Evolutionary conservation across 257 asterid genomes (phyloP).

Genomic region (Ilex aquifolium): DNA sequence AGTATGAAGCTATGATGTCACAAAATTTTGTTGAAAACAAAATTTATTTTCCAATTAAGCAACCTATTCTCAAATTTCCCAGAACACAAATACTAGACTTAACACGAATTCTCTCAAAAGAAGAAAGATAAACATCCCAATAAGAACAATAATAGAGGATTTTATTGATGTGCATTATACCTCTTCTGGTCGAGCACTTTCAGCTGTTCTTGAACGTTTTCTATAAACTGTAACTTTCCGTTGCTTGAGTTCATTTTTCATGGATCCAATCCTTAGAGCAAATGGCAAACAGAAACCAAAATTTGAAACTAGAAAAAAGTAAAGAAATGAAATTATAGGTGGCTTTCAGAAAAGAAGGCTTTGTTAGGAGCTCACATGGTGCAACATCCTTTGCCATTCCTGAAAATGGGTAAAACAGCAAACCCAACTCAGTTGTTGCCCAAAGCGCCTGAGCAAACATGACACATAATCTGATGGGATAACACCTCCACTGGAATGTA

Average conservation of each 20-base stretch:
- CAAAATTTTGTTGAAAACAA: no score
- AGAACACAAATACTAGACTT: no score
- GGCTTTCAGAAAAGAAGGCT: no score
- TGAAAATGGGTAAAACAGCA: slow-evolving; percentile 26
- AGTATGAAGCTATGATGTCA: no score
- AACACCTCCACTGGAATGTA: slow-evolving; percentile 21
- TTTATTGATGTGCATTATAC: slow-evolving; percentile 7
- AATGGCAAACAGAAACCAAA: no score
- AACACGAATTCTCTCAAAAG: no score
- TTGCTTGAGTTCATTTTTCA: slow-evolving; percentile 29
- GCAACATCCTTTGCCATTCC: slow-evolving; percentile 24
- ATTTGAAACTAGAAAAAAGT: no score
- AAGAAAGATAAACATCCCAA: no score
- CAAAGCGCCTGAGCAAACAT: slow-evolving; percentile 30
- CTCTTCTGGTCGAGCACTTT: slow-evolving; percentile 29
- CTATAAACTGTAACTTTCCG: slow-evolving; percentile 12
- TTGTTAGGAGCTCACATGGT: slow-evolving; percentile 34
- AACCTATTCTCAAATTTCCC: no score
- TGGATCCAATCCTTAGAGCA: slow-evolving; percentile 41
- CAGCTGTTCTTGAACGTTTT: slow-evolving; percentile 9
- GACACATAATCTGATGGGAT: slow-evolving; percentile 41
- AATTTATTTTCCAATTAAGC: no score
- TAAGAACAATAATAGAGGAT: not conserved
- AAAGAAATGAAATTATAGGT: no score
- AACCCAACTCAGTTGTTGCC: slow-evolving; percentile 17